These are phyloP conservation scores for Massariosphaeria phaeospora DNA, from an alignment of 495 filamentous ascomycete species.

Conservation along the genomic window DNA sequence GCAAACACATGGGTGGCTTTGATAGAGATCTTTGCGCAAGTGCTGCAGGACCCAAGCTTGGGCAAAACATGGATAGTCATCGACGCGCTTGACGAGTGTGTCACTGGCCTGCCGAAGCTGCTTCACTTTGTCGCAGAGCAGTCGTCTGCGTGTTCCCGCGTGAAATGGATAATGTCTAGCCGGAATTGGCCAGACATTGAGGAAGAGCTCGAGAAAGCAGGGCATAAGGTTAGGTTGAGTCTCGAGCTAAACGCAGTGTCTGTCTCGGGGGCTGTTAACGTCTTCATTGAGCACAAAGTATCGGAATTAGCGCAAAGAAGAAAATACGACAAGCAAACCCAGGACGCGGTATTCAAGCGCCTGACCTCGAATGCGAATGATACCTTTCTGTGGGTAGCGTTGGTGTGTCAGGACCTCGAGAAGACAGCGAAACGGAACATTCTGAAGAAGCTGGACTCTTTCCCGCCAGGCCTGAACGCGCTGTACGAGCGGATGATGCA, in stretches of 20 bases:
- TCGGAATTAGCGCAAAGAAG: neutral
- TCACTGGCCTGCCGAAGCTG: conserved; percentile 21
- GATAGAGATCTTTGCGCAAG: neutral
- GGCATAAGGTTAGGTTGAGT: conserved; percentile 23
- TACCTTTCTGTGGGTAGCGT: conserved; percentile 5
- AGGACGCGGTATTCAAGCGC: neutral
- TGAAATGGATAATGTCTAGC: conserved; percentile 42
- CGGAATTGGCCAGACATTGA: conserved; percentile 41
- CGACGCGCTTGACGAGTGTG: neutral
- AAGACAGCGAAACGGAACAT: neutral
- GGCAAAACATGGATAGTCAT: neutral
- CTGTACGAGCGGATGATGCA: conserved; percentile 39
- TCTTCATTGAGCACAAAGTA: conserved; percentile 41
- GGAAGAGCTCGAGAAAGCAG: conserved; percentile 27
- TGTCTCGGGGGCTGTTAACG: conserved; percentile 1
- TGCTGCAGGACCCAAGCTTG: neutral
- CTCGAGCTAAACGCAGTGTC: conserved; percentile 38
- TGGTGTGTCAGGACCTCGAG: conserved; percentile 5
- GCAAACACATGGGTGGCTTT: neutral
- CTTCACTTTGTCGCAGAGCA: conserved; percentile 37
- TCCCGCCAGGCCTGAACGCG: conserved; percentile 35
- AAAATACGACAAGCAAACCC: neutral
- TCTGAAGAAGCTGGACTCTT: conserved; percentile 3
- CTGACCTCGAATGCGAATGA: neutral
- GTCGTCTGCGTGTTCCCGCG: conserved; percentile 17